A percentile compares a stretch with the other conserved stretches of the same genome.
phyloP scores from a whole-genome alignment of 371 early-diverging fungal genomes.

The Mucor circinelloides region DNA sequence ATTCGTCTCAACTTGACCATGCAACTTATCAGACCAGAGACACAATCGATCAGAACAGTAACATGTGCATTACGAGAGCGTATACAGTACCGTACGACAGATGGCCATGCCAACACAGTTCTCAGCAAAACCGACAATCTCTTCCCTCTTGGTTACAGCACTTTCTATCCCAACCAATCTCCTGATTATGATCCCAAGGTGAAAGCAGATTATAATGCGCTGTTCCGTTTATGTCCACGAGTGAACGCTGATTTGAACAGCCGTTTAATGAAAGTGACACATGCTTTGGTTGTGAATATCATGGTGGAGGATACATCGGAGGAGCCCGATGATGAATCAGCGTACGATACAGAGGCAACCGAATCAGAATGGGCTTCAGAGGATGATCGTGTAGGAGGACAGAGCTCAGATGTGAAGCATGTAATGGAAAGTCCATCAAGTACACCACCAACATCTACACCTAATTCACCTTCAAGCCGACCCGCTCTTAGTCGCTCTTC shows the following conservation, averaged over 20 bases:
- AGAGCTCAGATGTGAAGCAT: constrained; percentile 11
- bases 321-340: constrained; percentile 23
- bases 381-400: constrained; percentile 16
- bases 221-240: constrained; percentile 35
- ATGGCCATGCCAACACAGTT: constrained; percentile 22
- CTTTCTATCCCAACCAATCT: constrained; percentile 30
- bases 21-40: constrained; percentile 34
- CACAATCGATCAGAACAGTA: constrained; percentile 36
- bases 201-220: constrained; percentile 32
- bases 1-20: constrained; percentile 41
- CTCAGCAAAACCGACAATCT: constrained; percentile 31
- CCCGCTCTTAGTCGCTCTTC: constrained; percentile 42
- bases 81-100: constrained; percentile 46
- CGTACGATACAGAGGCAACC: constrained; percentile 26
- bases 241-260: constrained; percentile 35
- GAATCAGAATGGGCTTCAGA: constrained; percentile 32
- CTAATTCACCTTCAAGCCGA: constrained; percentile 28
- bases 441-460: constrained; percentile 12
- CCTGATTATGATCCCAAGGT: constrained; percentile 28
- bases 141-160: constrained; percentile 32
- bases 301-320: constrained; percentile 29
- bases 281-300: constrained; percentile 33
- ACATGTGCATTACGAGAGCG: constrained; percentile 49
- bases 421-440: constrained; percentile 1
- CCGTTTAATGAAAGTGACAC: constrained; percentile 31